Percentiles rank a stretch among this genome's conserved stretches.
These are phyloP conservation scores for Saccharum hybrid DNA, from an alignment of 202 grass and related monocot genomes.

Conservation along the genomic window DNA sequence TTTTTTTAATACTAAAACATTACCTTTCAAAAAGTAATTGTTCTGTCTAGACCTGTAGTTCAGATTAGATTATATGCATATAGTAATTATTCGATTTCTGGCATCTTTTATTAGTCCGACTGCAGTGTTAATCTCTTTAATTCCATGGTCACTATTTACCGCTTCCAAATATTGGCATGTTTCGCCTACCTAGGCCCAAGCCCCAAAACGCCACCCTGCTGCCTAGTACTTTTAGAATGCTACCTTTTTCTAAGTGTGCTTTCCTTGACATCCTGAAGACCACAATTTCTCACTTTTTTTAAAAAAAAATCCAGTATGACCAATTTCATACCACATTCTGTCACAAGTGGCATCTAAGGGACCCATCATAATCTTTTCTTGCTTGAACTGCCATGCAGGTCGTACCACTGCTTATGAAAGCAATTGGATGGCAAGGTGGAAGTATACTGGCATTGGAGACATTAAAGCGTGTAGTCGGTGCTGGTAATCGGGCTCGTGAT, in stretches of 20 bases:
- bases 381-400: constrained; percentile 66
- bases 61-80: neutral
- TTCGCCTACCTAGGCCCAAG: neutral
- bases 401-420: constrained; percentile 98
- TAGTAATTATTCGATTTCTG: constrained; percentile 33
- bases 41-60: constrained; percentile 4
- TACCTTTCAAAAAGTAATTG: neutral
- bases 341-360: constrained; percentile 35
- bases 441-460: constrained; percentile 96
- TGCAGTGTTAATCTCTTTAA: constrained; percentile 3
- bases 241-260: constrained; percentile 13
- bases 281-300: constrained; percentile 6
- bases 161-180: neutral
- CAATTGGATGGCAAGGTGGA: constrained; percentile 99
- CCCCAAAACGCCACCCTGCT: neutral
- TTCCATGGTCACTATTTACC: constrained; percentile 2
- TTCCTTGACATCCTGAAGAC: constrained; percentile 9
- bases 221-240: neutral
- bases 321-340: neutral
- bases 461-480: constrained; percentile 92
- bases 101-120: constrained; percentile 12
- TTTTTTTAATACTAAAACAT: constrained; percentile 30
- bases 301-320: constrained; percentile 38
- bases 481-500: constrained; percentile 97
- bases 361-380: constrained; percentile 39